Percentiles rank a stretch among this genome's conserved stretches.
Conservation (phyloP, 768 basidiomycete genomes). For the Suillus tomentosus region DNA sequence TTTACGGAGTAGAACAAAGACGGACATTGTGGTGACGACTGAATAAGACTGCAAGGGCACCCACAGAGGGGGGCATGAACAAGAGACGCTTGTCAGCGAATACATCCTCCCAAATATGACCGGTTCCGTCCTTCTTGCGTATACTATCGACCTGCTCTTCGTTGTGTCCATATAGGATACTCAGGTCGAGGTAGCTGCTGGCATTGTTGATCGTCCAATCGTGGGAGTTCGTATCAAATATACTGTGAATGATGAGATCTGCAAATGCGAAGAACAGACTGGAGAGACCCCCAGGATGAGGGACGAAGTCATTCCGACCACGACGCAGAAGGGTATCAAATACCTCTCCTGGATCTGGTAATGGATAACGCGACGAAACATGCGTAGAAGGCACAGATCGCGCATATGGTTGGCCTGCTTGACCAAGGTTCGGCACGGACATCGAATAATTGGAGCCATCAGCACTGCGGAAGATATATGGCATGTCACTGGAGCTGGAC, state of each 20-base stretch:
- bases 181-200: constrained; percentile 77
- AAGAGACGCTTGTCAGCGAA: constrained; percentile 69
- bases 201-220: constrained; percentile 60
- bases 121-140: constrained; percentile 64
- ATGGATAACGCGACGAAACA: constrained; percentile 41
- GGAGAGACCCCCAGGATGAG: constrained; percentile 71
- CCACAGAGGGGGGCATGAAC: constrained; percentile 71
- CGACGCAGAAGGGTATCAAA: constrained; percentile 69
- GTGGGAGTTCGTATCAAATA: constrained; percentile 58
- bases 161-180: constrained; percentile 69
- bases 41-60: constrained; percentile 69
- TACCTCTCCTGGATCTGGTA: constrained; percentile 68
- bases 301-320: constrained; percentile 37
- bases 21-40: constrained; percentile 74
- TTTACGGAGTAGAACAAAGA: constrained; percentile 14
- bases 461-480: constrained; percentile 57
- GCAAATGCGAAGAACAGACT: constrained; percentile 81
- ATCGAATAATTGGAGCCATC: constrained; percentile 66
- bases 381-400: constrained; percentile 59
- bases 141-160: constrained; percentile 49
- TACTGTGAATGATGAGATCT: constrained; percentile 70
- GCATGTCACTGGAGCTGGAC: constrained; percentile 21
- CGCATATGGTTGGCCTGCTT: constrained; percentile 66
- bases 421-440: constrained; percentile 55
- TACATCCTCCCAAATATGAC: constrained; percentile 64